Percentiles rank a stretch among this genome's conserved stretches.
These are phyloP conservation scores for Conidiobolus coronatus DNA, from an alignment of 371 early-diverging fungal species.

Conservation along the genomic window DNA sequence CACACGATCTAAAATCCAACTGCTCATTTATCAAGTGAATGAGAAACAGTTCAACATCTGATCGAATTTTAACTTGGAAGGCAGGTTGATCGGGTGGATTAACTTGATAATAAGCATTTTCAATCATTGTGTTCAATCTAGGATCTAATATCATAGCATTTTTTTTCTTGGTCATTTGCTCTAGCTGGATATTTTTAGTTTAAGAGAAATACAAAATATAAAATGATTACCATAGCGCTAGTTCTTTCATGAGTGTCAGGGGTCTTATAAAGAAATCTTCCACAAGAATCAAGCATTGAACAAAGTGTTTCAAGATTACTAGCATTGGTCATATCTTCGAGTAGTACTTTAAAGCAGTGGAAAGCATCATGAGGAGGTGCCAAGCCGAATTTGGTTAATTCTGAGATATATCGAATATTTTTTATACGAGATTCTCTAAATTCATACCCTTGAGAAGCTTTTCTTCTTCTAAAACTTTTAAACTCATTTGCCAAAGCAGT, in stretches of 20 bases:
- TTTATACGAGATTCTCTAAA: constrained; percentile 50
- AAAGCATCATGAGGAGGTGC: constrained; percentile 58
- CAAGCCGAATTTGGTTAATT: constrained; percentile 78
- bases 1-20: constrained; percentile 33
- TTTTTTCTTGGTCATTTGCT: constrained; percentile 72
- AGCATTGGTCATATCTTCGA: constrained; percentile 52
- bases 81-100: constrained; percentile 53
- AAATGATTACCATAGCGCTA: constrained; percentile 23
- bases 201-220: not conserved
- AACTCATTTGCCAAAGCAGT: constrained; percentile 44
- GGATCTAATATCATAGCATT: constrained; percentile 58
- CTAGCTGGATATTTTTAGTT: constrained; percentile 20
- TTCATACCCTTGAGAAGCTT: constrained; percentile 18
- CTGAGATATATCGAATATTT: constrained; percentile 68
- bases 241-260: constrained; percentile 43
- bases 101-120: constrained; percentile 79
- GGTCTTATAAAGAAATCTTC: constrained; percentile 57
- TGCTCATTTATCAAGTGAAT: constrained; percentile 66
- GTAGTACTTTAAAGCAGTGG: constrained; percentile 51
- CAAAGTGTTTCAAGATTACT: constrained; percentile 71
- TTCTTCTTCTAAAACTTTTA: constrained; percentile 33
- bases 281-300: constrained; percentile 69
- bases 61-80: constrained; percentile 29
- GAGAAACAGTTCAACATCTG: constrained; percentile 61
- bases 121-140: constrained; percentile 64